Conservation (phyloP, 495 filamentous ascomycete species). For the Podospora pseudoanserina region DNA sequence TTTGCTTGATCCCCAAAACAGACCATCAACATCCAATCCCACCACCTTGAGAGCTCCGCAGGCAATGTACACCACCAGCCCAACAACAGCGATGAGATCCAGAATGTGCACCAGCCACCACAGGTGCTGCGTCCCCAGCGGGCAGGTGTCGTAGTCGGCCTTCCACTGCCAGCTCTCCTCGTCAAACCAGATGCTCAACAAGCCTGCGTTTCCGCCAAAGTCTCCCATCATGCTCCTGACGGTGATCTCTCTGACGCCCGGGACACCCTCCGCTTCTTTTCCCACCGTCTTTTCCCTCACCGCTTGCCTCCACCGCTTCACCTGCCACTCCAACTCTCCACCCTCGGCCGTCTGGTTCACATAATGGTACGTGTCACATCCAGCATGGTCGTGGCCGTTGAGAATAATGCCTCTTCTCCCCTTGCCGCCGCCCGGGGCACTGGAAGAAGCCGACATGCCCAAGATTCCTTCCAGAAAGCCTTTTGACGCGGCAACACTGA, state of each 20-base stretch:
- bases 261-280: conserved; percentile 29
- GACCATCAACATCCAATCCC: conserved; percentile 26
- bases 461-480: conserved; percentile 75
- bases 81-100: conserved; percentile 54
- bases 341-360: conserved; percentile 49
- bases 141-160: conserved; percentile 73
- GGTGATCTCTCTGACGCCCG: conserved; percentile 80
- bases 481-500: conserved; percentile 61
- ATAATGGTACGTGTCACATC: conserved; percentile 84
- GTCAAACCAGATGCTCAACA: conserved; percentile 89
- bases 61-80: conserved; percentile 29
- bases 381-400: conserved; percentile 91
- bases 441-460: conserved; percentile 61
- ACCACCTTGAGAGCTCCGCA: conserved; percentile 20
- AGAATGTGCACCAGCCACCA: conserved; percentile 89
- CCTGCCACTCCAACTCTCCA: conserved; percentile 41
- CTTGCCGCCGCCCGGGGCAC: conserved; percentile 50
- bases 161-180: conserved; percentile 65
- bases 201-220: conserved; percentile 80
- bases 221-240: conserved; percentile 99
- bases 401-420: conserved; percentile 68
- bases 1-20: not conserved
- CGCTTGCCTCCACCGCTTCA: conserved; percentile 40
- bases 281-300: conserved; percentile 30
- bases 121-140: conserved; percentile 78